Evolutionary conservation across 164 flowering plant species (phyloP), one percentile per base, ranked within the genome.

Genomic region (Sedum album): DNA sequence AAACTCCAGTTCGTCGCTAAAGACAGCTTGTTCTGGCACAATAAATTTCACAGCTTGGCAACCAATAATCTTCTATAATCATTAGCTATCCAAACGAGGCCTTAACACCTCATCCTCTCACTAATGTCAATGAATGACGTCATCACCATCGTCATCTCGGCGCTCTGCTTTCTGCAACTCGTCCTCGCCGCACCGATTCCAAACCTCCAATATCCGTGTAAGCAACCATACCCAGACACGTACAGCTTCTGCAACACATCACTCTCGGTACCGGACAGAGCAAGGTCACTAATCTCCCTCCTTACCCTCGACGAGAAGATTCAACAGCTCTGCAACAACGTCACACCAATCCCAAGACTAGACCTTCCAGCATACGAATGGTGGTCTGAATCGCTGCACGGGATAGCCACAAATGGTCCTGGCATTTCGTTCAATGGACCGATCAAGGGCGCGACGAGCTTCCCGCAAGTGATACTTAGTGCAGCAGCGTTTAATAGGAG

Each of bases 341-440:
- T 81, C 71, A 75, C 88, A 11, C 73, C 74, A 21, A 69, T 85
- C 21, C 80, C 85, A 2, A 60, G 89, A 25, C 87, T 90, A 6
- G 90, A 87, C 36, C 78, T 90, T 35, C 90, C 96, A 1, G 42
- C 86, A 6, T 88, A 86, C 69, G 68, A 90, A 55, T 90, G 96
- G 96, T 90, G 96, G 96, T 88, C 93, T 0, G 96, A 90, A 67
- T 78, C 91, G 5, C 89, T 90, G 36, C 94, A 87, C 49, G 96
- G 96, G 1, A 76, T 90, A 39, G 87, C 92, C 76, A 41, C 76
- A 38, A 88, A 90, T 42, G 96, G 96, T 60, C 96, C 96, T 3
- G 96, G 96, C 20, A 79, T 90, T 68, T 76, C 83, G 72, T 88
- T 88, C 76, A 46, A 72, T 65, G 93, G 92, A 36, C 3, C 79